Conservation (phyloP, 2,329 filamentous ascomycete species). For the Chaetomium olivaceum region DNA sequence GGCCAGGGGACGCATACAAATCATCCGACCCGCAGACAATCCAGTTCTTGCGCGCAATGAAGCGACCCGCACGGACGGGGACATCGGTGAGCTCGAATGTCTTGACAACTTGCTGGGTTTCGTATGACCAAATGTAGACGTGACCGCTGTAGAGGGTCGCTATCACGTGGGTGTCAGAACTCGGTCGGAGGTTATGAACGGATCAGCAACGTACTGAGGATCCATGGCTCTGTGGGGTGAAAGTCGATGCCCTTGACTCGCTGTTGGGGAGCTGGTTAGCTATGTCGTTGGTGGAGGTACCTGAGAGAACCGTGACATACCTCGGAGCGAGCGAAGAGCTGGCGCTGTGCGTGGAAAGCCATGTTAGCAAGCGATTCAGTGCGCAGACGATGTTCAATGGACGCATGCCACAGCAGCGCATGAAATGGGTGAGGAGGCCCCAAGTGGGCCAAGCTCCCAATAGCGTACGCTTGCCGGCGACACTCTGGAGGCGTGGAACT, state of each 20-base stretch:
- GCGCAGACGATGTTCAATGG: background rate
- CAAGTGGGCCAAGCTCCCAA: background rate
- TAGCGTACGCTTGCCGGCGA: background rate
- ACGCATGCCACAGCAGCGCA: background rate
- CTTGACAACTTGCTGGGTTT: constrained; percentile 95
- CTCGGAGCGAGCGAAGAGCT: constrained; percentile 37
- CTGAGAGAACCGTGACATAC: constrained; percentile 23
- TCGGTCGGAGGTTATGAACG: background rate
- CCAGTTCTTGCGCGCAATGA: constrained; percentile 98
- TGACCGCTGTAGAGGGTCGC: constrained; percentile 91
- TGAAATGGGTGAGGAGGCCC: background rate
- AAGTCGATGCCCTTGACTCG: constrained; percentile 98
- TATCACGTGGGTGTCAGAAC: constrained; percentile 24
- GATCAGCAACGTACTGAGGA: constrained; percentile 58
- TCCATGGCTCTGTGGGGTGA: constrained; percentile 95
- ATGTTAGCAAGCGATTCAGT: constrained; percentile 30
- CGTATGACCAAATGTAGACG: constrained; percentile 99
- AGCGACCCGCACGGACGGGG: constrained; percentile 92
- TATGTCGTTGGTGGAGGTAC: background rate
- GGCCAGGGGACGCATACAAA: constrained; percentile 54
- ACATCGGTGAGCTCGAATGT: constrained; percentile 99
- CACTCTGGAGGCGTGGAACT: constrained; percentile 3
- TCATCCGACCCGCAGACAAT: constrained; percentile 94
- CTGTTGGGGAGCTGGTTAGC: constrained; percentile 68
- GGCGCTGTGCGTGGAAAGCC: constrained; percentile 32